Evolutionary conservation across 2,329 filamentous ascomycete species (phyloP), one percentile per base, ranked within the genome.

Genomic region (Chrysosporium keratinophilum): DNA sequence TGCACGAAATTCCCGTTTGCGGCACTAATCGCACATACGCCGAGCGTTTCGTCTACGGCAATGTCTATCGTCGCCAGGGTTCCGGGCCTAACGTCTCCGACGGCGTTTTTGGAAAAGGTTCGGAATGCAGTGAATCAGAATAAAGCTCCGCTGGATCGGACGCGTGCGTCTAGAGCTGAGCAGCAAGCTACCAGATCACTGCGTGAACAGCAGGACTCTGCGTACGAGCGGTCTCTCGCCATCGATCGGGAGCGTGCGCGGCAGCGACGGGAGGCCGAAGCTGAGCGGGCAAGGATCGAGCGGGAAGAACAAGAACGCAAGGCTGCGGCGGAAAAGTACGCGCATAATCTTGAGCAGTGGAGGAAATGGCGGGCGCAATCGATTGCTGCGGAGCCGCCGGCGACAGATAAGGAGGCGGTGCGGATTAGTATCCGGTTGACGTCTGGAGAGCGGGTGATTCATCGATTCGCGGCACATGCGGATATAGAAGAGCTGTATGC

Each of bases 1-100:
- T 93, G 87, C 69, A 95, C 88, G 56, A 95, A 94, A 66, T 96
- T 93, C 63, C 93, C 93, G 9, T 97, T 95, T 66, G 83, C 86
- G 0, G 88, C 85, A 12, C 71, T 96, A 2, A 83, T 96, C 28
- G 90, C 88, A 54, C 84, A 96, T 59, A 95, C 90, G 0, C 89
- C 90, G 0, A 84, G 85, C 60, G 83, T 91, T 57, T 86, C 87
- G 1, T 83, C 84, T 58, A 88, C 88, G 1, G 82, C 88, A 14
- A 97, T 98, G 91, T 89, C 88, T 37, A 86, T 95, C 14, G 79
- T 96, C 54, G 83, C 88, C 61, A 82, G 89, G 28, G 77, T 94
- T 5, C 77, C 80, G 0, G 91, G 93, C 0, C 81, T 84, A 1
- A 82, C 85, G 50, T 76, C 86, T 0, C 72, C 88, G 0, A 69